Evolutionary conservation across 1,139 yeast species (phyloP).

Genomic region (Suhomyces taliae): DNA sequence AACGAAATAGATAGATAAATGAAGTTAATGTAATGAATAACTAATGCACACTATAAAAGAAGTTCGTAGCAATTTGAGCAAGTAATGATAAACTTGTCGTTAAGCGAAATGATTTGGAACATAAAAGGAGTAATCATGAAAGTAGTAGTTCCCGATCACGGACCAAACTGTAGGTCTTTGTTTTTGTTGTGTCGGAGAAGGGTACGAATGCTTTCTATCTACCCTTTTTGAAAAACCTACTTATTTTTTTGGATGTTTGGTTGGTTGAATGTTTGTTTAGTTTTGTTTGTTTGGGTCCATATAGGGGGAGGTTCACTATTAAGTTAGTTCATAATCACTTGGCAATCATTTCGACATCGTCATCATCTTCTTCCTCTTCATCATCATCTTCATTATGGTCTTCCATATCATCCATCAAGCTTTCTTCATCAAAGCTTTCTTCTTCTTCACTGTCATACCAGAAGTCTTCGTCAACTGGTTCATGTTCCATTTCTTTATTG

Average conservation of each 20-base stretch:
- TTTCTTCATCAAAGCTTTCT: conserved; percentile 54
- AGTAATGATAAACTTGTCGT: not conserved
- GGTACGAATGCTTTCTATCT: too few relatives aligned
- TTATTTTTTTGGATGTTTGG: too few relatives aligned
- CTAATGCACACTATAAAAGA: conserved; percentile 6
- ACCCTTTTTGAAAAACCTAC: too few relatives aligned
- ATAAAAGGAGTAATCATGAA: too few relatives aligned
- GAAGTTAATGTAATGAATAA: conserved; percentile 9
- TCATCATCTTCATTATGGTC: conserved; percentile 60
- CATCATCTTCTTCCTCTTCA: conserved; percentile 54
- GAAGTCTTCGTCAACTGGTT: conserved; percentile 79
- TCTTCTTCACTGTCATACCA: conserved; percentile 76
- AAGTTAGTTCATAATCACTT: conserved; percentile 1
- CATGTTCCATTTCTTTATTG: conserved; percentile 50
- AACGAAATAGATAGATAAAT: conserved; percentile 4
- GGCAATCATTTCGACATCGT: conserved; percentile 34
- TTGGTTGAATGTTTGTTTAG: too few relatives aligned
- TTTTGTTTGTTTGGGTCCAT: too few relatives aligned
- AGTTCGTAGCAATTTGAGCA: conserved; percentile 1
- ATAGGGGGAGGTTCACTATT: too few relatives aligned
- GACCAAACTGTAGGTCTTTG: too few relatives aligned
- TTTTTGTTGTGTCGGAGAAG: too few relatives aligned
- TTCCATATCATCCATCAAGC: conserved; percentile 52
- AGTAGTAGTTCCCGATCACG: too few relatives aligned
- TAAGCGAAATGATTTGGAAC: too few relatives aligned